Evolutionary conservation across 139 green algal species (phyloP), one percentile per base, ranked within the genome.

Genomic region (Picochlorum sp.): DNA sequence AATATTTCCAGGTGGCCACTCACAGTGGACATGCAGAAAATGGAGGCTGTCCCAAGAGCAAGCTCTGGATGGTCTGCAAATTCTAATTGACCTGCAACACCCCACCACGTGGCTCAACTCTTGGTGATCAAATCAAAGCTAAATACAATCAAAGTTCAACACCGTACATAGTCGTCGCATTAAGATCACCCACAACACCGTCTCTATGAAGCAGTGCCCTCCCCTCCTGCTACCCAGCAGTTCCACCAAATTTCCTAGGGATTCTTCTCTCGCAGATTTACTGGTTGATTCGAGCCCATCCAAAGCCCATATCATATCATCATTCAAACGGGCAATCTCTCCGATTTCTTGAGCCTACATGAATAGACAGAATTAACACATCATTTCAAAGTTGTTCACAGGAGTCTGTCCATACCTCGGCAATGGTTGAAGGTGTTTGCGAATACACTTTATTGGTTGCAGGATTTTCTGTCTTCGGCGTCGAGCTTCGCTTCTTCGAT

Each of bases 311-410:
- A 63, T 15, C 0, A 49, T 63, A 24, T 72, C 65, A 24, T 77
- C 65, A 24, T 64, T 61, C 15, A 30, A n/a, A 9, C 26, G 10
- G 20, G 18, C 50, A 62, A 69, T 54, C 41, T 76, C 70, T 3
- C 70, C 70, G 16, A 72, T 47, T 15, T 69, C 70, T 64, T 77
- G 70, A 18, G 70, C 70, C 49, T 72, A 34, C 47, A 77, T 9
- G 20, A 54, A 54, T 54, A 84, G 84, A 47, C 2, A 78, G 93
- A 50, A 55, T 95, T 38, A 87, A 96, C 68, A 83, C n/a, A 26
- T 21, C 18, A 54, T 20, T 20, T 54, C 6, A 21, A 20, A 54
- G 6, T 54, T 54, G 15, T 18, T 54, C 16, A 26, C 6, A 9
- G 18, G 47, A 20, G 14, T 20, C 47, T 54, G 18, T 13, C 34